These are phyloP conservation scores for Nigrograna mackinnonii DNA, from an alignment of 2,329 filamentous ascomycete genomes.

Conservation along the genomic window DNA sequence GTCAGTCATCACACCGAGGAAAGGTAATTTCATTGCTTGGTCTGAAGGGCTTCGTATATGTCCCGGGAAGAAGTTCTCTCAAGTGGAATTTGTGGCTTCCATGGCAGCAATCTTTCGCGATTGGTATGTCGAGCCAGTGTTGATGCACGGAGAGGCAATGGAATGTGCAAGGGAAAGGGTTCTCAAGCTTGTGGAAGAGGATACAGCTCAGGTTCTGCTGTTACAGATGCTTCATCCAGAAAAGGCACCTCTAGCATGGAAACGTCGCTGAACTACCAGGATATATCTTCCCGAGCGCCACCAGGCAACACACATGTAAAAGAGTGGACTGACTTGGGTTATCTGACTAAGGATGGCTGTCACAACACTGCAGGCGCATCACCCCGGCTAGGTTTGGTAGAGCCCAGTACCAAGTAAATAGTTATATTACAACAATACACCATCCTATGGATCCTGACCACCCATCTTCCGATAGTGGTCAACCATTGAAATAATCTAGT, in stretches of 20 bases:
- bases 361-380: too few species aligned
- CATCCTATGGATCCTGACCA: too few species aligned
- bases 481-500: too few species aligned
- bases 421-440: too few species aligned
- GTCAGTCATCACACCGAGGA: conserved; percentile 4
- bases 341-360: too few species aligned
- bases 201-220: neutral
- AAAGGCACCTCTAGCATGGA: neutral
- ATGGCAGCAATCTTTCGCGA: conserved; percentile 22
- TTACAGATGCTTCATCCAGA: conserved; percentile 1
- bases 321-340: too few species aligned
- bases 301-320: too few species aligned
- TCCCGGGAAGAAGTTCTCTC: conserved; percentile 40
- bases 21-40: conserved; percentile 28
- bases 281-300: too few species aligned
- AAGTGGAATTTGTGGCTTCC: conserved; percentile 41
- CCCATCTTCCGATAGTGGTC: too few species aligned
- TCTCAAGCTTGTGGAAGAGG: neutral
- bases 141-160: conserved; percentile 7
- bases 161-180: neutral
- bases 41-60: conserved; percentile 30
- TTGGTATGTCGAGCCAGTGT: conserved; percentile 12
- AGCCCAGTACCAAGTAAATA: too few species aligned
- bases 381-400: too few species aligned
- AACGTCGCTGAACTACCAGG: too few species aligned